Base-by-base conservation (phyloP, 257 asterid species). In the Solanum infundibuliforme region DNA sequence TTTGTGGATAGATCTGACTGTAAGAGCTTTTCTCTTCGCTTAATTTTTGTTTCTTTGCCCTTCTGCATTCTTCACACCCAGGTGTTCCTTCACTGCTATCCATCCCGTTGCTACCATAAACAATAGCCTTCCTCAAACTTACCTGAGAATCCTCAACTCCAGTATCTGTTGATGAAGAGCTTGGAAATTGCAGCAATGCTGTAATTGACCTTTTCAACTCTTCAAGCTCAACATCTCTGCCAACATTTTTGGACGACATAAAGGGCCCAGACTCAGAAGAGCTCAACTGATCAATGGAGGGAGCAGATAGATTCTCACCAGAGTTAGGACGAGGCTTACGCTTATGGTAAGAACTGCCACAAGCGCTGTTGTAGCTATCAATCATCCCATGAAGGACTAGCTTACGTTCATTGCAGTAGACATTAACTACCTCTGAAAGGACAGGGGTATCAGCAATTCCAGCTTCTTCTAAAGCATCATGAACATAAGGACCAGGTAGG, bases 1-100 rank as follows among this genome's bases (percentile, higher is more conserved):
- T 91, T 39, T 92, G 88, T 29, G 89, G 86, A 86, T 68, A 84
- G 11, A 88, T 88, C 91, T 92, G 96, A 77, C 87, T 43, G 81
- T 90, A 88, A 20, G 93, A 91, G 91, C 94, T 90, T 87, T 91
- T 88, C 36, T 95, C 99, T 88, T 94, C 99, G 79, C 94, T 90
- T 88, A 94, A 75, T 91, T 93, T 98, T 90, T 94, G 99, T 86
- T 98, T 93, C 92, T 98, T 98, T 84, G 86, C 91, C 89, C 93
- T 94, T 92, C 92, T 94, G 92, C 99, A 98, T 90, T 98, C 99
- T 92, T 98, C 98, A 92, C 99, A 98, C 88, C 94, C 99, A 39
- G 96, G 93, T 77, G 95, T 90, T 90, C 94, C 99, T 89, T 94
- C 99, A 88, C 91, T 86, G 66, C 81, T 77, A 88, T 91, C 98